phyloP scores from a whole-genome alignment of 257 asterid species.

The Plantago ovata region DNA sequence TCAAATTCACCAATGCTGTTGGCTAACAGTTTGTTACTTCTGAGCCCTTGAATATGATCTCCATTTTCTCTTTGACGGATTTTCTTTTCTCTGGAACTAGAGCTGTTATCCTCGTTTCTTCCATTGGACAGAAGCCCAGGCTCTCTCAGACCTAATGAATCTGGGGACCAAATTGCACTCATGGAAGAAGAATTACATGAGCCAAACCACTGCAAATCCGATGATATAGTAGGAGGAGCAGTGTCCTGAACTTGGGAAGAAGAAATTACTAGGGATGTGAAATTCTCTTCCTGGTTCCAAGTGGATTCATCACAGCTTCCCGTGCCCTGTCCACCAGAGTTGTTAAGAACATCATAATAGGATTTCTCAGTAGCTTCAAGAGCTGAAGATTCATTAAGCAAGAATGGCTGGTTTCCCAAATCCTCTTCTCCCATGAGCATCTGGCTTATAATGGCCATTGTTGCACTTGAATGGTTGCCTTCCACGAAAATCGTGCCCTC shows the following conservation, averaged over 20 bases:
- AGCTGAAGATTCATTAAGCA: conserved; percentile 5
- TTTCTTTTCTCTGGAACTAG: not conserved
- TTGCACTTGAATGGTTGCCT: not conserved
- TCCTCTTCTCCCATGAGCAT: conserved; percentile 8
- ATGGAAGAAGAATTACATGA: too few relatives aligned
- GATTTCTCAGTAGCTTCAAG: conserved; percentile 11
- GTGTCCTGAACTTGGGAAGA: not conserved
- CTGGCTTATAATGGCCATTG: conserved; percentile 1
- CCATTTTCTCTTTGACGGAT: not conserved
- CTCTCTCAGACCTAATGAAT: too few relatives aligned
- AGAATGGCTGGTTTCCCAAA: not conserved
- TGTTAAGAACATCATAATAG: conserved; percentile 1
- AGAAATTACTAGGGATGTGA: not conserved
- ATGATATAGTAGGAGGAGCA: too few relatives aligned
- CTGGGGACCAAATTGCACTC: not conserved
- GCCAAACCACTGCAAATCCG: not conserved
- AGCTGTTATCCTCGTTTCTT: too few relatives aligned
- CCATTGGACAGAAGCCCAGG: too few relatives aligned
- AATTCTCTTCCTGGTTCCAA: not conserved
- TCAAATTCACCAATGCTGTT: conserved; percentile 4
- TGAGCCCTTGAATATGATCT: not conserved
- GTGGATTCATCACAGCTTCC: not conserved
- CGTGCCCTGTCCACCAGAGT: not conserved
- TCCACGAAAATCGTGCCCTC: not conserved
- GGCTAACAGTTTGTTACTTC: not conserved